Percentiles rank a stretch among this genome's conserved stretches.
phyloP scores from a whole-genome alignment of 306 rosid genomes.

The Oxytropis ochrocephala region DNA sequence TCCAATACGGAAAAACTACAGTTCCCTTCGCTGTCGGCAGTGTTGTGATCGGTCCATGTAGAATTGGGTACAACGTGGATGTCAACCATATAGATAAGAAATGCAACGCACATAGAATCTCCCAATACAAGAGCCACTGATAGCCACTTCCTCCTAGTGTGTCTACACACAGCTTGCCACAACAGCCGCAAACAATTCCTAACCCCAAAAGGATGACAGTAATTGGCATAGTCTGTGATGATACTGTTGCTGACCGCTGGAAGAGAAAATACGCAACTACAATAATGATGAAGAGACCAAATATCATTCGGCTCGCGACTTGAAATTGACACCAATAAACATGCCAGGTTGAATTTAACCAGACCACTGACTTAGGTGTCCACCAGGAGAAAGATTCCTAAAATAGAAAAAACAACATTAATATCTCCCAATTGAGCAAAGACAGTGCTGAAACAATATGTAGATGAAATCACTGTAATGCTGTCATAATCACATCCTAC shows the following conservation, averaged over 20 bases:
- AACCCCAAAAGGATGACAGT: conserved; percentile 66
- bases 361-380: conserved; percentile 47
- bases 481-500: conserved; percentile 1
- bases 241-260: conserved; percentile 49
- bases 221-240: conserved; percentile 65
- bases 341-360: conserved; percentile 38
- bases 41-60: conserved; percentile 50
- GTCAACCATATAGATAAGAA: conserved; percentile 49
- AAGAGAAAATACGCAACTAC: conserved; percentile 46
- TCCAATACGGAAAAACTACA: conserved; percentile 41
- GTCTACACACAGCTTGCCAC: conserved; percentile 75
- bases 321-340: conserved; percentile 55
- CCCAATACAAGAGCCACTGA: conserved; percentile 76
- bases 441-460: not conserved
- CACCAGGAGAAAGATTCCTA: conserved; percentile 72
- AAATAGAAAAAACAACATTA: not conserved
- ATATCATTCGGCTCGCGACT: conserved; percentile 51
- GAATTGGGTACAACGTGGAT: conserved; percentile 42
- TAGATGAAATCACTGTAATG: not conserved
- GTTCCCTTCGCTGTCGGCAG: conserved; percentile 23
- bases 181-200: conserved; percentile 61
- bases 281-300: conserved; percentile 57
- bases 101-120: conserved; percentile 55
- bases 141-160: conserved; percentile 82
- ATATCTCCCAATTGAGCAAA: not conserved